These are phyloP conservation scores for Dendryphion nanum DNA, from an alignment of 2,329 filamentous ascomycete species.

Conservation along the genomic window DNA sequence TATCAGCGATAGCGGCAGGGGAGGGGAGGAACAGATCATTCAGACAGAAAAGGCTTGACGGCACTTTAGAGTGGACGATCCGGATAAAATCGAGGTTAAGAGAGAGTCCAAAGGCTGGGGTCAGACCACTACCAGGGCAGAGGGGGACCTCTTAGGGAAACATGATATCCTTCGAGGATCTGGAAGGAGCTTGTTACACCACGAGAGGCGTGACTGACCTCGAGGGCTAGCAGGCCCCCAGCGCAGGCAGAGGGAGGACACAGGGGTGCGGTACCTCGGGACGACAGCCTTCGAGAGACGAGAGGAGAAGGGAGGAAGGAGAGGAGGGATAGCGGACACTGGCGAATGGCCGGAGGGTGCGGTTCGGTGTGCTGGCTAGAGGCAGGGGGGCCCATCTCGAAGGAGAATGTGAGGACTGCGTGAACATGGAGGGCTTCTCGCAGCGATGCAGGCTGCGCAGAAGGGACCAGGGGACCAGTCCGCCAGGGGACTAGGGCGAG, in stretches of 20 bases:
- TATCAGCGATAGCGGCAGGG: constrained; percentile 37
- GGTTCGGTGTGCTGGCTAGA: constrained; percentile 34
- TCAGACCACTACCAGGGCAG: constrained; percentile 36
- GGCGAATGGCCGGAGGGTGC: constrained; percentile 36
- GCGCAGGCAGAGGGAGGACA: constrained; percentile 28
- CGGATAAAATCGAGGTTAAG: constrained; percentile 43
- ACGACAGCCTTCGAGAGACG: constrained; percentile 35
- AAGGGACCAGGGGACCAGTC: constrained; percentile 28
- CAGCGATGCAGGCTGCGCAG: constrained; percentile 21
- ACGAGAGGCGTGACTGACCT: constrained; percentile 39
- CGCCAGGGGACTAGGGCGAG: no score
- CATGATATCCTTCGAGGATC: constrained; percentile 39
- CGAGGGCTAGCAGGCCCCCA: constrained; percentile 34
- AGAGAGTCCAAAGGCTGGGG: constrained; percentile 33
- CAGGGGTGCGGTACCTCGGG: constrained; percentile 43
- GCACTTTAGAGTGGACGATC: constrained; percentile 39
- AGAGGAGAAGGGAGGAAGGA: no score
- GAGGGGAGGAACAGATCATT: constrained; percentile 37
- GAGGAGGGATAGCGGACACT: constrained; percentile 31
- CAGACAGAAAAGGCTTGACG: constrained; percentile 39
- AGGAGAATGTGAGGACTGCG: constrained; percentile 34
- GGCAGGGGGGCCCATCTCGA: constrained; percentile 34
- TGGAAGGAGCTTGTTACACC: constrained; percentile 40
- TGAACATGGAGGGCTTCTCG: constrained; percentile 36
- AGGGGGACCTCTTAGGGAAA: constrained; percentile 32